Base-by-base conservation (phyloP, 352 stramenopile genomes). In the Phytophthora cajani region DNA sequence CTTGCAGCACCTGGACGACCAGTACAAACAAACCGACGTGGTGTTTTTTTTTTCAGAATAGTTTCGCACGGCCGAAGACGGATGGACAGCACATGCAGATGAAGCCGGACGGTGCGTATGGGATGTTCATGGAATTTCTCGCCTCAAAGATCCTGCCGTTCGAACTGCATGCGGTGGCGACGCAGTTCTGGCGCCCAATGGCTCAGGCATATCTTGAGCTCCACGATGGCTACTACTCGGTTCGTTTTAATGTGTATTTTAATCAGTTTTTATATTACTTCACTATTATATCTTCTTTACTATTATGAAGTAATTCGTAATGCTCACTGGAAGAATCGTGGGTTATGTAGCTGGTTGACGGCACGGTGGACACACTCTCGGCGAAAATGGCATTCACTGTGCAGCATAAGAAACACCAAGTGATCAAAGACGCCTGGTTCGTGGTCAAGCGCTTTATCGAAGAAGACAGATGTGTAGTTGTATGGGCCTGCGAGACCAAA, bases 51-150 rank as follows among this genome's bases (percentile, higher is more conserved):
- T 17, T 27, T 27, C 58, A 68, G 7, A 79, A 74, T n/a, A 12
- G 5, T 4, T 52, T 66, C 3, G 68, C 68, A 0, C 19, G 36
- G 0, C 55, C 57, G 9, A 69, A 71, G 17, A 38, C 33, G 2
- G 68, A 76, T 5, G 72, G 68, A 9, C 36, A 79, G 5, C 53
- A 79, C 36, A 58, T 79, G 25, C 64, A 77, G 17, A 61, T 79
- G 33, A 79, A 77, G 25, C 68, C 63, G 30, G 68, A 79, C 55
- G 69, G 72, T 2, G n/a, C 30, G 27, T 69, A 69, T 9, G 68
- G 68, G 16, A 79, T 79, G 68, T 77, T 79, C 33, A 70, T 77
- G 54, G 72, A 77, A 56, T 77, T 79, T 58, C 14, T 79, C 12
- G 11, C 55, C 1, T 69, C 72, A 7, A 77, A 79, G 19, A 49